Evolutionary conservation across 257 asterid genomes (phyloP), one percentile per base, ranked within the genome.

Genomic region (Lantana camara): DNA sequence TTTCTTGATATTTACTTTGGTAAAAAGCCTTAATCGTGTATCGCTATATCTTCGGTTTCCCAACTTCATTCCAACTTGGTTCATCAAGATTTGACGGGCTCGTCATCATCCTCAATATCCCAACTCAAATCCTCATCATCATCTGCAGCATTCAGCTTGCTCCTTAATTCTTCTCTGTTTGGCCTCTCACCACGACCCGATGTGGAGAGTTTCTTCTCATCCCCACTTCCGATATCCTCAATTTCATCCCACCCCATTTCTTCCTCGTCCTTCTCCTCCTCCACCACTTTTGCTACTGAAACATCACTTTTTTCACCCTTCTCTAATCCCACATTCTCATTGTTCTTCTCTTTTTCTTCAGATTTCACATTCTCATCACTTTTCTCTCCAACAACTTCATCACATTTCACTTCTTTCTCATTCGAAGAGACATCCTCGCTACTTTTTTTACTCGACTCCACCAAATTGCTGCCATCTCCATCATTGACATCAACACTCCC

Each of bases 211-310:
- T 66, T 87, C 72, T 62, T 82, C 73, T 87, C 91, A 45, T 82
- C 91, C 41, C 57, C 81, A 59, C 91, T 75, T 44, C 79, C 89
- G 30, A 75, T 57, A 55, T 84, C 88, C 69, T 77, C 93, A 63
- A 87, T 85, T 71, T 87, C 95, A 59, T 81, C 95, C 95, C 95
- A 87, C 13, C 75, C 91, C 71, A 85, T 38, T 48, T 87, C 93
- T 35, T 80, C 86, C 70, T 82, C 89, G 24, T 82, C 86, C 73
- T 82, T 87, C 54, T 78, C 85, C 16, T 54, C 69, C 60, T 17
- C 60, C 55, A 27, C 60, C 55, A 27, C 32, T 61, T 42, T 12
- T 69, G 47, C 62, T 69, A 60, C 70, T 72, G 71, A 65, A 42
- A 37, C 75, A 63, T 63, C 73, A 48, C 61, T 54, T 14, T 69